Base-by-base conservation (phyloP, 1,139 yeast species). In the Candida tropicalis region DNA sequence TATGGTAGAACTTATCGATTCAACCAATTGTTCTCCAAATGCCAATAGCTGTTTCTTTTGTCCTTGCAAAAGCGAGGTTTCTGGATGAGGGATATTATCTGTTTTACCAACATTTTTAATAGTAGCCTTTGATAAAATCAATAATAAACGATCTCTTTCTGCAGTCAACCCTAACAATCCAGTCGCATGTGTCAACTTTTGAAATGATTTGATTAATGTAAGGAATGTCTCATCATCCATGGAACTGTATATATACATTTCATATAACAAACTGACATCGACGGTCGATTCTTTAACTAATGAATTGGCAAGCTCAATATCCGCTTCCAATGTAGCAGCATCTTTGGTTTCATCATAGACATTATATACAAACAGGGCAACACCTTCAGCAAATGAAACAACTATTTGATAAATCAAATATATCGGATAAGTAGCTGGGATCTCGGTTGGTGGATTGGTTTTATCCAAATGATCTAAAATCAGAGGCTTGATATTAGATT, bases 391-490 rank as follows among this genome's bases (percentile, higher is more conserved):
- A 32, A 84, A 68, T 1, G 76, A 63, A 35, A 76, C 70, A 4
- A 84, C 55, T 32, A 85, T 76, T 16, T 72, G 72, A 43, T 82
- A 68, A 0, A 84, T 75, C 40, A 91, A 68, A 57, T 75, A 83
- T 27, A 81, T 65, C 2, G 82, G 63, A 57, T 91, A 90, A 0
- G 85, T 76, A 2, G 69, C 68, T 1, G 95, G 88, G 3, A 82
- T 70, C 1, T 65, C 57, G 0, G 87, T 82, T 3, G 77, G 77
- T 0, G 96, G 83, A 27, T 86, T 95, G 0, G 69, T 54, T 54
- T 89, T 90, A 55, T 91, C 98, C 25, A 91, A 68, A 45, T 84
- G 77, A 46, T 90, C 97, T 36, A 90, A 69, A 44, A 82, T 75
- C 5, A 83, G 70, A 0, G 82, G 69, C 51, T 82, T 79, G 42